These are phyloP conservation scores for Tripidium arundinaceum DNA, from an alignment of 202 grass and related monocot species.

Conservation along the genomic window DNA sequence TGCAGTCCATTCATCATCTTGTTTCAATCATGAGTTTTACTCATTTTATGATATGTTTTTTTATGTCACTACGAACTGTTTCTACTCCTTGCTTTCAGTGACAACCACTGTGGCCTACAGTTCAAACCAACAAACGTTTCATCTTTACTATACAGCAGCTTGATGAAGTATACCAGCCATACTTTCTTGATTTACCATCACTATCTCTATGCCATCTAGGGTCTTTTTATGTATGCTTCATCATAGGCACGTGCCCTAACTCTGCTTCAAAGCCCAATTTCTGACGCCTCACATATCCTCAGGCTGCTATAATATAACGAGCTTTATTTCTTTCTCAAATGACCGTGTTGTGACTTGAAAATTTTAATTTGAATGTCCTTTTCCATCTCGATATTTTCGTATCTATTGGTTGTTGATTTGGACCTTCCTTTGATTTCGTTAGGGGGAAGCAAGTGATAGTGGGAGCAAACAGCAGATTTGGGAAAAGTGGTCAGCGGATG, in stretches of 20 bases:
- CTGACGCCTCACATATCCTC: background rate
- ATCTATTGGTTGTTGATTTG: slow-evolving; percentile 49
- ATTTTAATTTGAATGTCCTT: slow-evolving; percentile 20
- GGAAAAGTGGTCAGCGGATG: slow-evolving; percentile 98
- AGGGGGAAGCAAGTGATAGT: slow-evolving; percentile 89
- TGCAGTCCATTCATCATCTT: background rate
- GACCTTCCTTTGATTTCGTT: slow-evolving; percentile 54
- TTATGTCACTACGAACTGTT: background rate
- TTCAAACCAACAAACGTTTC: slow-evolving; percentile 5
- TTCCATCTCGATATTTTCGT: slow-evolving; percentile 24
- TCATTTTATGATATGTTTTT: slow-evolving; percentile 17
- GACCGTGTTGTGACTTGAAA: background rate
- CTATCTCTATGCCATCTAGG: background rate
- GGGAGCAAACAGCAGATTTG: slow-evolving; percentile 89
- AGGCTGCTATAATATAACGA: background rate
- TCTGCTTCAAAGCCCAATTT: background rate
- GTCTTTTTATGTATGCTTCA: background rate
- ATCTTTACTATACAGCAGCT: background rate
- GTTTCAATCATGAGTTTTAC: slow-evolving; percentile 6
- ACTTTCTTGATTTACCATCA: background rate
- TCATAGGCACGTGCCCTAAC: background rate
- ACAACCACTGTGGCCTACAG: background rate
- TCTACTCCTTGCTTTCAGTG: slow-evolving; percentile 20
- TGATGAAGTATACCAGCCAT: slow-evolving; percentile 10
- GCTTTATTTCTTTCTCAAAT: slow-evolving; percentile 19